Evolutionary conservation across 805 yeast species (phyloP).

Genomic region (Zygosaccharomyces rouxii): DNA sequence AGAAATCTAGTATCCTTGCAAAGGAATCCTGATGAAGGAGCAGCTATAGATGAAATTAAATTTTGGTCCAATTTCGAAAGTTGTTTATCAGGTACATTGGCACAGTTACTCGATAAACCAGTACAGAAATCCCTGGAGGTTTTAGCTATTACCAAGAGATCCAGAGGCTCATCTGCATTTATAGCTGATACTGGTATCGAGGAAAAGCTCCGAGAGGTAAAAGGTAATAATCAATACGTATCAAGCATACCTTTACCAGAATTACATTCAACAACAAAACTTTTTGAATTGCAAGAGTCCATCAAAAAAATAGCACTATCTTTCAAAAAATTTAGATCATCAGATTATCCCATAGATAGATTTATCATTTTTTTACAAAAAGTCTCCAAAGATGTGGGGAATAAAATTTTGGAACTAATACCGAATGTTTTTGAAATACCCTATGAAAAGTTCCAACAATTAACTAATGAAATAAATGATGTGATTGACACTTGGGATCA

Average conservation of each 20-base stretch:
- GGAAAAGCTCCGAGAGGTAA: constrained; percentile 48
- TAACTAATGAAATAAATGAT: constrained; percentile 23
- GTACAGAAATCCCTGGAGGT: constrained; percentile 55
- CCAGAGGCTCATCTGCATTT: constrained; percentile 71
- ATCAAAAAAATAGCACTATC: constrained; percentile 52
- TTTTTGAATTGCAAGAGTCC: constrained; percentile 44
- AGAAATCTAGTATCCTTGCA: constrained; percentile 45
- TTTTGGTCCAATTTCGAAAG: constrained; percentile 75
- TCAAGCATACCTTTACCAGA: constrained; percentile 67
- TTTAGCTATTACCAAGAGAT: constrained; percentile 66
- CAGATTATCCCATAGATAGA: constrained; percentile 59
- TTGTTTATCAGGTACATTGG: constrained; percentile 50
- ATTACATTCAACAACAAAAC: constrained; percentile 44
- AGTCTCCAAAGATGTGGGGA: constrained; percentile 52
- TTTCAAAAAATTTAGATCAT: constrained; percentile 55
- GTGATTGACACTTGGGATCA: constrained; percentile 54
- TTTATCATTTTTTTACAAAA: constrained; percentile 64
- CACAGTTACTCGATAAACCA: constrained; percentile 53
- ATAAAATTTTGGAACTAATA: constrained; percentile 40
- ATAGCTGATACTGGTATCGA: constrained; percentile 65
- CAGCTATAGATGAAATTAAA: constrained; percentile 59
- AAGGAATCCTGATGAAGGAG: constrained; percentile 49
- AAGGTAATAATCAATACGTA: constrained; percentile 57
- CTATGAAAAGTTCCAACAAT: constrained; percentile 38
- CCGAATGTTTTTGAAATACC: constrained; percentile 44